A percentile compares a stretch with the other conserved stretches of the same genome.
phyloP scores from a whole-genome alignment of 345 rosid genomes.

The Crucihimalaya himalaica region DNA sequence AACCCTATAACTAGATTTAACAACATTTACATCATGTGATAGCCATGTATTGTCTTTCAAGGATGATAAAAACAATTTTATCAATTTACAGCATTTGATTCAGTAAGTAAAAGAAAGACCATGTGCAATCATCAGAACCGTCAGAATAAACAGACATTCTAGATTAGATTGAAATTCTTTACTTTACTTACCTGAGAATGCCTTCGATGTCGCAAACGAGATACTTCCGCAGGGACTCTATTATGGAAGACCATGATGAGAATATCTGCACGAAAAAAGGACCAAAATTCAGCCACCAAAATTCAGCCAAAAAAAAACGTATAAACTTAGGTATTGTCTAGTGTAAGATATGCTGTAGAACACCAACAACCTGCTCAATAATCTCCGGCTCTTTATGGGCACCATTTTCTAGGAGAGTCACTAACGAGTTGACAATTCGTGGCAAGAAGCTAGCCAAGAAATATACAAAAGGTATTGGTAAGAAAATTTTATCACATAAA shows the following conservation, averaged over 20 bases:
- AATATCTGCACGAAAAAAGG: slow-evolving; percentile 61
- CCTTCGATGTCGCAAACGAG: slow-evolving; percentile 50
- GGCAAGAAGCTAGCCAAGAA: slow-evolving; percentile 64
- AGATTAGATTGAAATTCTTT: background rate
- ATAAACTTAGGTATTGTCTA: background rate
- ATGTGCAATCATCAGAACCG: slow-evolving; percentile 16
- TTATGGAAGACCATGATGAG: slow-evolving; percentile 65
- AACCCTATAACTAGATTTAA: background rate
- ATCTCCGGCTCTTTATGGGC: slow-evolving; percentile 89
- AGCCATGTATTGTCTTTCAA: background rate
- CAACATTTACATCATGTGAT: slow-evolving; percentile 2
- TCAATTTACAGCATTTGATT: too few relatives aligned
- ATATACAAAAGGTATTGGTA: slow-evolving; percentile 23
- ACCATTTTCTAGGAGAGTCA: slow-evolving; percentile 68
- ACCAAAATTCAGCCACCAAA: slow-evolving; percentile 19
- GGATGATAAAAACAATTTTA: slow-evolving; percentile 9
- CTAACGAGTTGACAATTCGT: slow-evolving; percentile 56
- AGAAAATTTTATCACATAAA: background rate
- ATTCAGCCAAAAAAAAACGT: background rate
- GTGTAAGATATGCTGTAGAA: slow-evolving; percentile 7
- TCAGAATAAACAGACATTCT: slow-evolving; percentile 20
- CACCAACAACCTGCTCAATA: slow-evolving; percentile 72
- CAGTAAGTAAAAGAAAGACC: too few relatives aligned
- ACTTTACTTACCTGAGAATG: slow-evolving; percentile 68
- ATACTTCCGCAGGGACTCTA: slow-evolving; percentile 72